Evolutionary conservation across 140 eudicot species (phyloP).

Genomic region (Cichorium intybus): DNA sequence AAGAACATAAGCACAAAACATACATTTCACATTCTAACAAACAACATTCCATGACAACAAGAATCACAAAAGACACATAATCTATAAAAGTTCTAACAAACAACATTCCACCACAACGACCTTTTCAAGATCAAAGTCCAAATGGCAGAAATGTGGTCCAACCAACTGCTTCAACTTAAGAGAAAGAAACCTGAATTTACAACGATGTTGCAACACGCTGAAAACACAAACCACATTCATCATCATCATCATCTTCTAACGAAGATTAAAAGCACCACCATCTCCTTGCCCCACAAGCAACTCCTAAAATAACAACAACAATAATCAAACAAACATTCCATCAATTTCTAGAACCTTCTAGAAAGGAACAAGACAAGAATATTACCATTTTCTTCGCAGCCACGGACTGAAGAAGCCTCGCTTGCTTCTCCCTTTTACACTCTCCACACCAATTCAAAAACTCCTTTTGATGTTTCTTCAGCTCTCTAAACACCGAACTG

Average conservation of each 20-base stretch:
- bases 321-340: not conserved
- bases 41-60: conserved; percentile 15
- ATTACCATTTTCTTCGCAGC: conserved; percentile 62
- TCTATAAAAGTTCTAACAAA: conserved; percentile 6
- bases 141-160: not conserved
- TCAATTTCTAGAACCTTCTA: conserved; percentile 19
- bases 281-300: conserved; percentile 31
- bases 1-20: not conserved
- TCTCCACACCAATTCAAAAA: conserved; percentile 78
- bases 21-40: not conserved
- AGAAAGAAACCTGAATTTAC: conserved; percentile 16
- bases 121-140: not conserved
- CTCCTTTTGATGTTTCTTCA: conserved; percentile 77
- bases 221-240: conserved; percentile 13
- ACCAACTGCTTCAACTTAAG: too few relatives aligned
- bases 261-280: conserved; percentile 19
- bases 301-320: conserved; percentile 23
- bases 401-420: conserved; percentile 56
- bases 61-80: not conserved
- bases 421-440: conserved; percentile 82
- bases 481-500: conserved; percentile 85
- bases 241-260: not conserved
- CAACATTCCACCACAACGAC: not conserved
- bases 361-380: not conserved
- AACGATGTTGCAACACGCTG: conserved; percentile 14